Base-by-base conservation (phyloP, 768 basidiomycete genomes). In the Mycena rosella region DNA sequence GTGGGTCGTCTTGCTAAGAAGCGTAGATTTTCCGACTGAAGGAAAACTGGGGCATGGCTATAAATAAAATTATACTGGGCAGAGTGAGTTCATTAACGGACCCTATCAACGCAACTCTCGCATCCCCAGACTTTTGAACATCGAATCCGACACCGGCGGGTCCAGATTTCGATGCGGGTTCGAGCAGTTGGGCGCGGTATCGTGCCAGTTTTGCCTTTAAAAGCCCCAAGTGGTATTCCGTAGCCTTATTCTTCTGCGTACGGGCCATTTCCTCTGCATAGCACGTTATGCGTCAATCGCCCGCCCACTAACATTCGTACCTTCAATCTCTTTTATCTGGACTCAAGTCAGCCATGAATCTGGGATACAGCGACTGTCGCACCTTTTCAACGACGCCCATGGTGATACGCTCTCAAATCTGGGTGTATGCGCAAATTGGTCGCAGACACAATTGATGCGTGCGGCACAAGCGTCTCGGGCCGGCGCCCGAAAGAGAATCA, bases 381-480 rank as follows among this genome's bases (percentile, higher is more conserved):
- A 84, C 95, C 90, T 98, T 98, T 82, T 98, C 96, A 74, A 96
- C 86, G 75, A 98, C 89, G 74, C 96, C 96, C 96, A 98, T 98
- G 75, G 70, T 88, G 75, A 15, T 40, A 8, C 38, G 38, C 7
- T 40, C 14, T 15, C 38, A 15, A 15, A n/a, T n/a, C n/a, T n/a
- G n/a, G n/a, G n/a, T n/a, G n/a, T n/a, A n/a, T n/a, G n/a, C n/a
- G n/a, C n/a, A n/a, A n/a, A n/a, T n/a, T n/a, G n/a, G n/a, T n/a
- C n/a, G n/a, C n/a, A n/a, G n/a, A n/a, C n/a, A n/a, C n/a, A n/a
- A n/a, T n/a, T n/a, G n/a, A n/a, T n/a, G n/a, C n/a, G n/a, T n/a
- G n/a, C n/a, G n/a, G n/a, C n/a, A n/a, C n/a, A n/a, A n/a, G n/a
- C n/a, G n/a, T n/a, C n/a, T n/a, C n/a, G n/a, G n/a, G n/a, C n/a